Conservation (phyloP, 768 basidiomycete species). For the Tylopilus plumbeoviolaceoides region DNA sequence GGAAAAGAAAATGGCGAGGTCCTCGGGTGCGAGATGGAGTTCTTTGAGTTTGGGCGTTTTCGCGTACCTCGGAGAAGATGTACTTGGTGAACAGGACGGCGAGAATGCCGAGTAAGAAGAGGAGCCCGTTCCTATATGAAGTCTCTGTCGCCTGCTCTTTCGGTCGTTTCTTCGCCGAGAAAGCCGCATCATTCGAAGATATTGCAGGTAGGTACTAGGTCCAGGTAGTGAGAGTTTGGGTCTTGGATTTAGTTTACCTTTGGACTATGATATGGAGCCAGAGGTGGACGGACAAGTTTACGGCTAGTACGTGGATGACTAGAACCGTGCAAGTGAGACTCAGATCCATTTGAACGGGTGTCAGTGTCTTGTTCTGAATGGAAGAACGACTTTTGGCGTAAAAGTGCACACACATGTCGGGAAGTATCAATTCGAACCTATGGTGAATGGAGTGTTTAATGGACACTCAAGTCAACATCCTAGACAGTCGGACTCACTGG, state of each 20-base stretch:
- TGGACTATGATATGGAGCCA: constrained; percentile 5
- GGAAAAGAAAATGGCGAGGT: too few species aligned
- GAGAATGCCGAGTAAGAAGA: too few species aligned
- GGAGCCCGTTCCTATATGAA: too few species aligned
- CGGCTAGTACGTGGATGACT: constrained; percentile 6
- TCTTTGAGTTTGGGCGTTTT: too few species aligned
- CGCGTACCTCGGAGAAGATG: too few species aligned
- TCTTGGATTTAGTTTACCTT: constrained; percentile 4
- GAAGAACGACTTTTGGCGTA: constrained; percentile 68
- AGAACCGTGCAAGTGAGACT: constrained; percentile 1
- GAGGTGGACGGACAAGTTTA: constrained; percentile 14
- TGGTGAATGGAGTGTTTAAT: not conserved
- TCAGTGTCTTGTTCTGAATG: constrained; percentile 41
- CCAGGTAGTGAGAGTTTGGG: too few species aligned
- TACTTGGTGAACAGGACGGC: too few species aligned
- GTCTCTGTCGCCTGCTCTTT: too few species aligned
- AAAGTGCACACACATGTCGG: constrained; percentile 51
- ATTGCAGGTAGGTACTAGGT: too few species aligned
- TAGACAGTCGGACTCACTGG: constrained; percentile 39
- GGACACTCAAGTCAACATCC: not conserved
- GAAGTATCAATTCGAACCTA: constrained; percentile 55
- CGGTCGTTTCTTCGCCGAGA: too few species aligned
- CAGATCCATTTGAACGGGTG: constrained; percentile 8
- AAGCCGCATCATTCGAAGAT: too few species aligned
- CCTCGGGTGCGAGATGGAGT: too few species aligned